Evolutionary conservation across 2,329 filamentous ascomycete genomes (phyloP).

Genomic region (Elsinoe ampelina): DNA sequence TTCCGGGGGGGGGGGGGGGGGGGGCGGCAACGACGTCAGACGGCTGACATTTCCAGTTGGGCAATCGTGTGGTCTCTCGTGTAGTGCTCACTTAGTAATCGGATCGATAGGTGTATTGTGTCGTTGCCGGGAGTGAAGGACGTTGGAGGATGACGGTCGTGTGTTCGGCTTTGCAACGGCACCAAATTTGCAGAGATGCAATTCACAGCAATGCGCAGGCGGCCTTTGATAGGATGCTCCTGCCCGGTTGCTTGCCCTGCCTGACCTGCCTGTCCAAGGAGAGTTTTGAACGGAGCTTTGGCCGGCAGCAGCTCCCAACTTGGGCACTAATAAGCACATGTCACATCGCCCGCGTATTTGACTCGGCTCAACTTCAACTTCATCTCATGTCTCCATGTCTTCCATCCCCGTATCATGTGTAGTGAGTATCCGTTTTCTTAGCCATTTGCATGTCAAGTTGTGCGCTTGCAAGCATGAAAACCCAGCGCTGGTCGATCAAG

Average conservation of each 20-base stretch:
- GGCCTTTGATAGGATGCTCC: not conserved
- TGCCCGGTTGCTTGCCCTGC: not conserved
- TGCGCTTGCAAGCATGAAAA: no score
- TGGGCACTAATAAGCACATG: no score
- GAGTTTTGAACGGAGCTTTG: not conserved
- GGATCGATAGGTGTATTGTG: not conserved
- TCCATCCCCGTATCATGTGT: no score
- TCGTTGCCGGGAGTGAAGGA: not conserved
- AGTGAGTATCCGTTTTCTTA: no score
- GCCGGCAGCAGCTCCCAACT: not conserved
- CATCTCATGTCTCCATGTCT: not conserved
- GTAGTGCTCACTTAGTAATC: not conserved
- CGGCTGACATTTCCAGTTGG: constrained; percentile 3
- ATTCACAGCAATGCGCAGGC: not conserved
- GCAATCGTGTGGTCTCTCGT: not conserved
- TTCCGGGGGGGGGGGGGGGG: not conserved
- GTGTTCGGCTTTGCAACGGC: not conserved
- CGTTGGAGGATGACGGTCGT: not conserved
- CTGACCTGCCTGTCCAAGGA: not conserved
- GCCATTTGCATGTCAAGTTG: no score
- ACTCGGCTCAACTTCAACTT: not conserved
- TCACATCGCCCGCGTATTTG: no score
- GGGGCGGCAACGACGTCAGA: constrained; percentile 8
- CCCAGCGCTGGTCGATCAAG: no score
- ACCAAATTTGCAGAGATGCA: not conserved